phyloP scores from a whole-genome alignment of 2,329 filamentous ascomycete species.

The Epichloe hybrida region DNA sequence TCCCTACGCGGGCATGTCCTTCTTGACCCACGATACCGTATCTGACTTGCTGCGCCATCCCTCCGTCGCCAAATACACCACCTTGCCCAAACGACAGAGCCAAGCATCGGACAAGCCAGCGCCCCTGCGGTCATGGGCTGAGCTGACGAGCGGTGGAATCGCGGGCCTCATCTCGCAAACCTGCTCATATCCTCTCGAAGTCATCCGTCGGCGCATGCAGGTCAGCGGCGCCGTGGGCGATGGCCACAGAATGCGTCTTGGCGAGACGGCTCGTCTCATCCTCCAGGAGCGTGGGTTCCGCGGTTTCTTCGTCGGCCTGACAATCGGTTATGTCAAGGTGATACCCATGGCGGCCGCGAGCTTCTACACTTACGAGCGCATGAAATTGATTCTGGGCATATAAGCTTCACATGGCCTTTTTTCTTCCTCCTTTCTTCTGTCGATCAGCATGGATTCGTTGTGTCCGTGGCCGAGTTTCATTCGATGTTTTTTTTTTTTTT shows the following conservation, averaged over 20 bases:
- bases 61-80: slow-evolving; percentile 56
- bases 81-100: slow-evolving; percentile 48
- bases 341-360: slow-evolving; percentile 70
- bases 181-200: slow-evolving; percentile 83
- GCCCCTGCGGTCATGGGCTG: slow-evolving; percentile 71
- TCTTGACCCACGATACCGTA: slow-evolving; percentile 84
- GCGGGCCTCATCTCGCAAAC: slow-evolving; percentile 87
- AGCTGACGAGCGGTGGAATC: slow-evolving; percentile 70
- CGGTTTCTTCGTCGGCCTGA: slow-evolving; percentile 86
- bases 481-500: background rate
- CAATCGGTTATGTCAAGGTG: slow-evolving; percentile 91
- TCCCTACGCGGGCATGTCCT: slow-evolving; percentile 90
- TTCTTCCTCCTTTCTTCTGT: background rate
- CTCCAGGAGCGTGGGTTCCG: slow-evolving; percentile 59
- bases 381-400: slow-evolving; percentile 52
- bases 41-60: slow-evolving; percentile 70
- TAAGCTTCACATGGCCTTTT: slow-evolving; percentile 17
- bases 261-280: slow-evolving; percentile 66
- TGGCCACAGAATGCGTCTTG: slow-evolving; percentile 62
- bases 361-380: slow-evolving; percentile 53
- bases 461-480: background rate
- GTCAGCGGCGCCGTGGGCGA: slow-evolving; percentile 91
- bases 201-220: slow-evolving; percentile 87
- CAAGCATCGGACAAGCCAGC: slow-evolving; percentile 47
- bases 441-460: background rate